A percentile compares a stretch with the other conserved stretches of the same genome.
phyloP scores from a whole-genome alignment of 192 early-diverging fungal species.

The Haplosporangium gracile region DNA sequence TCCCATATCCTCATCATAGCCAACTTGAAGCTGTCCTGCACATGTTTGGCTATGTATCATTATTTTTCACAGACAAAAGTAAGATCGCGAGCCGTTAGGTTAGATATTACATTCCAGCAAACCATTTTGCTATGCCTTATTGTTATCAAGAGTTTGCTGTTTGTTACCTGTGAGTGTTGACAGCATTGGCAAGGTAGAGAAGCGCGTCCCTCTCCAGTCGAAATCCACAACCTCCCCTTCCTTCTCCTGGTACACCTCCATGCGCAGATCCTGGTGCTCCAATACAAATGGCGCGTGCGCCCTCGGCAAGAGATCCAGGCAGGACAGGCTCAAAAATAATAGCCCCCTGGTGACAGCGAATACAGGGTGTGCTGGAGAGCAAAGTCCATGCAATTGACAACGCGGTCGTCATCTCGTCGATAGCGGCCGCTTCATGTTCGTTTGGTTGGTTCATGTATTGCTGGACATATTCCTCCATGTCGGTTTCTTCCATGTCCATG shows the following conservation, averaged over 20 bases:
- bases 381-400: slow-evolving; percentile 32
- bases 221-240: slow-evolving; percentile 15
- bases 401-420: slow-evolving; percentile 53
- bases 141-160: background rate
- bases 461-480: slow-evolving; percentile 37
- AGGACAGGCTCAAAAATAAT: slow-evolving; percentile 23
- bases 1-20: slow-evolving; percentile 32
- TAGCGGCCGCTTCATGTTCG: background rate
- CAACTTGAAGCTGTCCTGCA: slow-evolving; percentile 21
- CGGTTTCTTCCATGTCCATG: slow-evolving; percentile 31
- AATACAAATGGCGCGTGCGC: slow-evolving; percentile 11
- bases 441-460: slow-evolving; percentile 20
- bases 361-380: slow-evolving; percentile 17
- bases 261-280: background rate
- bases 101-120: background rate
- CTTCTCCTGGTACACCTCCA: background rate
- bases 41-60: slow-evolving; percentile 25
- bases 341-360: slow-evolving; percentile 22
- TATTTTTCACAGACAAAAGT: background rate
- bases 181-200: slow-evolving; percentile 27
- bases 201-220: slow-evolving; percentile 28
- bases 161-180: slow-evolving; percentile 27
- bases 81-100: background rate
- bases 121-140: background rate
- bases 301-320: background rate